Percentiles rank a stretch among this genome's conserved stretches.
phyloP scores from a whole-genome alignment of 345 rosid genomes.

The Rhizophora apiculata region DNA sequence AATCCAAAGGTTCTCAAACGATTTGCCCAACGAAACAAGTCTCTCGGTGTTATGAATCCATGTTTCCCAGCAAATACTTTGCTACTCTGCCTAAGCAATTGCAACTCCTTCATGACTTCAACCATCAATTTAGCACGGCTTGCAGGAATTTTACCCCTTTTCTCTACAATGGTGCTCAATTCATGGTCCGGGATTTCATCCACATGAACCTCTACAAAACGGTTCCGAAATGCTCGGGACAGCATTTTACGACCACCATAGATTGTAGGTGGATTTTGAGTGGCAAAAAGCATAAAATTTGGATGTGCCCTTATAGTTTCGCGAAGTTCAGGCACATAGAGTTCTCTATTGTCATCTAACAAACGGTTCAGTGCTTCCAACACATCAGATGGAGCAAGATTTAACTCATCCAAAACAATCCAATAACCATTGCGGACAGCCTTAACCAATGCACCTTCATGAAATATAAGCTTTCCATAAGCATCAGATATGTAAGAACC shows the following conservation, averaged over 20 bases:
- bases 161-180: slow-evolving; percentile 60
- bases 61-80: slow-evolving; percentile 98
- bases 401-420: slow-evolving; percentile 94
- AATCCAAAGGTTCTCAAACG: slow-evolving; percentile 65
- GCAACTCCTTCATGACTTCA: slow-evolving; percentile 90
- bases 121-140: slow-evolving; percentile 83
- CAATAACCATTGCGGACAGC: slow-evolving; percentile 88
- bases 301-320: slow-evolving; percentile 84
- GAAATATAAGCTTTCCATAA: slow-evolving; percentile 82
- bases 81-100: slow-evolving; percentile 82
- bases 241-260: slow-evolving; percentile 98
- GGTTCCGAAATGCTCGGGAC: slow-evolving; percentile 96
- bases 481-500: slow-evolving; percentile 82
- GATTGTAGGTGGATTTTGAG: slow-evolving; percentile 89
- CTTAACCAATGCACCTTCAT: slow-evolving; percentile 90
- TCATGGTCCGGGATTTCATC: slow-evolving; percentile 93
- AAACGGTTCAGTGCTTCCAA: slow-evolving; percentile 86
- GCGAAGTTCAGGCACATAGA: slow-evolving; percentile 77
- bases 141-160: slow-evolving; percentile 63
- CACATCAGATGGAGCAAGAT: slow-evolving; percentile 97
- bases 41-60: slow-evolving; percentile 95
- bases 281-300: slow-evolving; percentile 93
- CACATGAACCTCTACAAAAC: slow-evolving; percentile 97
- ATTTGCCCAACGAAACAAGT: slow-evolving; percentile 94
- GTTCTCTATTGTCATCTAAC: slow-evolving; percentile 96